These are phyloP conservation scores for Nectriaceae sp. DNA, from an alignment of 2,329 filamentous ascomycete species.

Conservation along the genomic window DNA sequence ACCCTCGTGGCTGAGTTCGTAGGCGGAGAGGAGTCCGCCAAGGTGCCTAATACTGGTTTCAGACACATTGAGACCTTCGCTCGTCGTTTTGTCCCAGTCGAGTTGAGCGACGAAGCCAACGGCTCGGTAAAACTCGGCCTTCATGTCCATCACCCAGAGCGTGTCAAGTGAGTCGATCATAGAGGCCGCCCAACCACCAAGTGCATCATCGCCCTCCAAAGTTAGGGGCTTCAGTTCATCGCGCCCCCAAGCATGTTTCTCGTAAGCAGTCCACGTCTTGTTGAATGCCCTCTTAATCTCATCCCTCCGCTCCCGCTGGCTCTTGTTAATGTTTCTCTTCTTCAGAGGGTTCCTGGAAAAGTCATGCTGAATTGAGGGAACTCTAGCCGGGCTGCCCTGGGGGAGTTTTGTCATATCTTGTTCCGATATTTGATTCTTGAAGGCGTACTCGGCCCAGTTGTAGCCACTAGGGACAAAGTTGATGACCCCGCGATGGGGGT, in stretches of 20 bases:
- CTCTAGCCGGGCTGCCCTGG: conserved; percentile 6
- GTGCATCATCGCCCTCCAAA: conserved; percentile 50
- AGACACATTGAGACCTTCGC: conserved; percentile 58
- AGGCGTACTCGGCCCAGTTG: conserved; percentile 20
- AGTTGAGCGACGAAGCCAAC: conserved; percentile 50
- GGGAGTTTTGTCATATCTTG: conserved; percentile 15
- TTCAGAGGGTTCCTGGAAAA: conserved; percentile 16
- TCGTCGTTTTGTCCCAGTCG: conserved; percentile 50
- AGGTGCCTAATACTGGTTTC: conserved; percentile 71
- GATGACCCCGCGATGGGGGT: conserved; percentile 4
- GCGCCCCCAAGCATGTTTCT: conserved; percentile 58
- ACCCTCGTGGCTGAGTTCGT: conserved; percentile 62
- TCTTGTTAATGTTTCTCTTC: conserved; percentile 10
- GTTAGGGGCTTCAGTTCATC: conserved; percentile 61
- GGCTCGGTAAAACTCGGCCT: conserved; percentile 62
- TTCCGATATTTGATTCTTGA: conserved; percentile 11
- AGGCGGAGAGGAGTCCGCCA: conserved; percentile 65
- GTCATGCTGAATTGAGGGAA: conserved; percentile 24
- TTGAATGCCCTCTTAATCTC: conserved; percentile 51
- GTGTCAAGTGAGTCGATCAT: conserved; percentile 65
- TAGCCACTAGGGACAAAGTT: conserved; percentile 24
- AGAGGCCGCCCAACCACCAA: conserved; percentile 65
- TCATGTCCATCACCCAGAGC: conserved; percentile 67
- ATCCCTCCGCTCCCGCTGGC: conserved; percentile 18
- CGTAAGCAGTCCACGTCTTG: conserved; percentile 61